These are phyloP conservation scores for Cryptococcus deneoformans DNA, from an alignment of 1,284 basidiomycete genomes.

Conservation along the genomic window DNA sequence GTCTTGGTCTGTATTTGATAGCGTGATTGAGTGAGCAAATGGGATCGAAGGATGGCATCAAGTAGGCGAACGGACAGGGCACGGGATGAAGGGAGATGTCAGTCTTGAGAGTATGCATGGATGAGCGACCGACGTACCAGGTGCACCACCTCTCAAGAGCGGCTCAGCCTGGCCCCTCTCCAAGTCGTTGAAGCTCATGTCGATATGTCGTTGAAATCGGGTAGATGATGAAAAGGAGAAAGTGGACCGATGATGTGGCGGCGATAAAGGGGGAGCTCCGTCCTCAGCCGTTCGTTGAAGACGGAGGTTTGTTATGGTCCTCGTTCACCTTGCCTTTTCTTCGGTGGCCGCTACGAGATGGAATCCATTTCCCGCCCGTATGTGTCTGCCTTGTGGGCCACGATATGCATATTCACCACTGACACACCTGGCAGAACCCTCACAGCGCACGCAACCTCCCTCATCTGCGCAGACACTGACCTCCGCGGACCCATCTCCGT, in stretches of 20 bases:
- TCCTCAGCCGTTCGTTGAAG: too few relatives aligned
- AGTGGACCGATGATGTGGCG: background rate
- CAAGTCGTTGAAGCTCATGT: slow-evolving; percentile 55
- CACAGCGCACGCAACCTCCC: slow-evolving; percentile 72
- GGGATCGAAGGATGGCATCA: slow-evolving; percentile 12
- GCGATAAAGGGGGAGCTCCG: too few relatives aligned
- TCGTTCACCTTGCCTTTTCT: too few relatives aligned
- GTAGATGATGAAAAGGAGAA: background rate
- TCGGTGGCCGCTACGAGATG: too few relatives aligned
- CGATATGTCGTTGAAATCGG: background rate
- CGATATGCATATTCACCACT: too few relatives aligned
- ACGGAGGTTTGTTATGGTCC: background rate
- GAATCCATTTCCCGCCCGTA: background rate
- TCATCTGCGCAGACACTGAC: slow-evolving; percentile 83
- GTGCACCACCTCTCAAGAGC: slow-evolving; percentile 21
- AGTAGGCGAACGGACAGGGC: background rate
- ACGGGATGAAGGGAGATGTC: background rate
- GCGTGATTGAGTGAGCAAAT: slow-evolving; percentile 3
- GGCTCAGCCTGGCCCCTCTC: slow-evolving; percentile 48
- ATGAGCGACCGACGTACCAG: slow-evolving; percentile 21
- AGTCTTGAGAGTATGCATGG: background rate
- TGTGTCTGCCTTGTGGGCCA: too few relatives aligned
- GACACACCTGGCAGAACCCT: slow-evolving; percentile 23
- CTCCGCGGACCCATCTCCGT: slow-evolving; percentile 89
- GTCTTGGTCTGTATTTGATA: slow-evolving; percentile 30